Percentiles rank a stretch among this genome's conserved stretches.
Evolutionary conservation across 139 green algal species (phyloP).

Genomic region (Mychonastes homosphaera): DNA sequence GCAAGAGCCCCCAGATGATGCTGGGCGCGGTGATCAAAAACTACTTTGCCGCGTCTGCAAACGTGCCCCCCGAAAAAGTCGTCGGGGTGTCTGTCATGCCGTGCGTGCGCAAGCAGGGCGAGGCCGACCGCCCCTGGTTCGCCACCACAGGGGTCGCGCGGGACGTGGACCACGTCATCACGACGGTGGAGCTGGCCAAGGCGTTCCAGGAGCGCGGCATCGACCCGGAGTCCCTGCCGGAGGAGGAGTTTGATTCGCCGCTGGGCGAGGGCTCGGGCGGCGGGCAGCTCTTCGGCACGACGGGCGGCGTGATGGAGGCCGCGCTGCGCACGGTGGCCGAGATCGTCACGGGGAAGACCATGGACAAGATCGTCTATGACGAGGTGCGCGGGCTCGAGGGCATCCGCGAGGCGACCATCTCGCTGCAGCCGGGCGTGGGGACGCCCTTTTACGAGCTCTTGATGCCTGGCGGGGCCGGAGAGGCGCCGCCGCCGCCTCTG

Average conservation of each 20-base stretch:
- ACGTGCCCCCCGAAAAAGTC: constrained; percentile 23
- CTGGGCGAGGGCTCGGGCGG: constrained; percentile 39
- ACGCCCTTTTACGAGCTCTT: constrained; percentile 20
- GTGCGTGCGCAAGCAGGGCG: constrained; percentile 52
- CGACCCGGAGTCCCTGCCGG: constrained; percentile 32
- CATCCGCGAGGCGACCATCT: constrained; percentile 42
- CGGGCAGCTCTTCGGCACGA: constrained; percentile 50
- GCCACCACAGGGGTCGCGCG: constrained; percentile 18
- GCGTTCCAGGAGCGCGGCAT: constrained; percentile 42
- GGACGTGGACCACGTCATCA: constrained; percentile 63
- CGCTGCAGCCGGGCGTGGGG: constrained; percentile 20
- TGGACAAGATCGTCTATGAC: constrained; percentile 24
- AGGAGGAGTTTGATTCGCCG: constrained; percentile 37
- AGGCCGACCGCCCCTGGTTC: constrained; percentile 48
- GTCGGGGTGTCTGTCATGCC: constrained; percentile 48
- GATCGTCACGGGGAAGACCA: constrained; percentile 16
- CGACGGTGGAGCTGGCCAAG: constrained; percentile 45
- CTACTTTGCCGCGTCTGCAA: constrained; percentile 36
- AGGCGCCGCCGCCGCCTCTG: constrained; percentile 13
- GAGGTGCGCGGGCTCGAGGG: constrained; percentile 53
- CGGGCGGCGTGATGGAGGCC: constrained; percentile 64
- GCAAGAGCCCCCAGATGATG: constrained; percentile 61
- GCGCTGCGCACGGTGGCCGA: constrained; percentile 50
- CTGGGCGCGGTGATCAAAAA: constrained; percentile 51
- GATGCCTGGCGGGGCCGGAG: neutral